Evolutionary conservation across 2,329 filamentous ascomycete genomes (phyloP).

Genomic region (Talaromyces marneffei): DNA sequence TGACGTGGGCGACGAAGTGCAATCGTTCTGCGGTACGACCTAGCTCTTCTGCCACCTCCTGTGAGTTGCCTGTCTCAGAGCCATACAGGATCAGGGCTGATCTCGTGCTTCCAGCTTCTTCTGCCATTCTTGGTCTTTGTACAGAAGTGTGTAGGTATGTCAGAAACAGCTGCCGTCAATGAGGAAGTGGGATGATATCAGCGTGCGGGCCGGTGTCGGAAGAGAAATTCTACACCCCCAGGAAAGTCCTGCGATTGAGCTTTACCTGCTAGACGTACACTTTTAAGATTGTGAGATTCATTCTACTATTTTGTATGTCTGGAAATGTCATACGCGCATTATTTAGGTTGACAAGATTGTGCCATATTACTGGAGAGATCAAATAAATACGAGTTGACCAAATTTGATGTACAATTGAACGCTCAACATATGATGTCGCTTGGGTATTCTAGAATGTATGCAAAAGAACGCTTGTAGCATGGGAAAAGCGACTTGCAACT

Average conservation of each 20-base stretch:
- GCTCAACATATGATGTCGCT: slow-evolving; percentile 1
- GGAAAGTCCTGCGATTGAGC: neutral
- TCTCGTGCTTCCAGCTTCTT: slow-evolving; percentile 22
- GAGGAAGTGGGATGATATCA: neutral
- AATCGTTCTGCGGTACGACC: slow-evolving; percentile 68
- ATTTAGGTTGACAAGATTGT: neutral
- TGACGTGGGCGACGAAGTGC: slow-evolving; percentile 68
- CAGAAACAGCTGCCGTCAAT: neutral
- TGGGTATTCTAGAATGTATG: slow-evolving; percentile 14
- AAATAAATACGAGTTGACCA: neutral
- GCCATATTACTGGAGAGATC: neutral
- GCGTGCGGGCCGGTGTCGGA: slow-evolving; percentile 11
- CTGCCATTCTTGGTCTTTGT: slow-evolving; percentile 23
- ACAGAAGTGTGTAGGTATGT: neutral
- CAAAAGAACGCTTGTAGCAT: neutral
- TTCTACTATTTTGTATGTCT: too few relatives aligned
- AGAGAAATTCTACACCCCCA: neutral
- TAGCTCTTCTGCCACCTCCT: slow-evolving; percentile 84
- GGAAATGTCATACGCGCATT: neutral
- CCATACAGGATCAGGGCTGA: slow-evolving; percentile 76
- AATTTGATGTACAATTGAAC: neutral
- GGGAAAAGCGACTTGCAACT: slow-evolving; percentile 26
- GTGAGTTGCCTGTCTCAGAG: slow-evolving; percentile 89
- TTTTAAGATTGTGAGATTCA: neutral
- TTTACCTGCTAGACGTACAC: neutral